Evolutionary conservation across 108 stramenopile species (phyloP).

Genomic region (Cylindrotheca closterium): DNA sequence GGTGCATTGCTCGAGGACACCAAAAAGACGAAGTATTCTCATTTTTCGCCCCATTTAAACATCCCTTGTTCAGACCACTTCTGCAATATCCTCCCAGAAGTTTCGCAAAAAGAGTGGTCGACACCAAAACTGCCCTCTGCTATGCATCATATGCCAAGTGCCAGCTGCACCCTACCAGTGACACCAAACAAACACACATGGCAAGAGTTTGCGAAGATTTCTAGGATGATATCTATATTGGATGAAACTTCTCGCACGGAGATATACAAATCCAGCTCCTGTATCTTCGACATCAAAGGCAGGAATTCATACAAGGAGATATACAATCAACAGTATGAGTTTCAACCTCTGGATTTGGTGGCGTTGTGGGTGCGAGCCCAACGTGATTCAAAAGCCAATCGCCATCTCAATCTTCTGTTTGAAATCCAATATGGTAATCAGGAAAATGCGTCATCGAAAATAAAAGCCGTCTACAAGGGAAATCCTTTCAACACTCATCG

Average conservation of each 20-base stretch:
- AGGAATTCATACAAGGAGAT: slow-evolving; percentile 1
- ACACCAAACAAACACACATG: slow-evolving; percentile 47
- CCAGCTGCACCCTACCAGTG: slow-evolving; percentile 25
- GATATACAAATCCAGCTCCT: slow-evolving; percentile 12
- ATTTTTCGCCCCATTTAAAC: slow-evolving; percentile 28
- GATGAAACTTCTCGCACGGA: background rate
- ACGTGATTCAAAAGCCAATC: slow-evolving; percentile 36
- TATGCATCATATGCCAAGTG: slow-evolving; percentile 5
- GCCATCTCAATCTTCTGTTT: slow-evolving; percentile 44
- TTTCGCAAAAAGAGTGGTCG: background rate
- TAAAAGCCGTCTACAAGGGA: slow-evolving; percentile 20
- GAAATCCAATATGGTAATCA: slow-evolving; percentile 3
- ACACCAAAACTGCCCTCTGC: background rate
- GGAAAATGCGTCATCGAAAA: background rate
- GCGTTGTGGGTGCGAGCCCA: slow-evolving; percentile 57
- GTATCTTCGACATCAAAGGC: slow-evolving; percentile 5
- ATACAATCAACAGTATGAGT: slow-evolving; percentile 12
- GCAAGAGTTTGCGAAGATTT: slow-evolving; percentile 38
- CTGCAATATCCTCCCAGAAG: slow-evolving; percentile 1
- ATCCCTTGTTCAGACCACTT: slow-evolving; percentile 27
- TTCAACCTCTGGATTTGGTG: slow-evolving; percentile 30
- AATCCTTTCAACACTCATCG: slow-evolving; percentile 25
- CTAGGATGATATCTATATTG: slow-evolving; percentile 27
- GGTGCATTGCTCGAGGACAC: background rate
- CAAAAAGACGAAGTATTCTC: background rate